phyloP scores from a whole-genome alignment of 2,329 filamentous ascomycete genomes.

The Alternaria sp. region DNA sequence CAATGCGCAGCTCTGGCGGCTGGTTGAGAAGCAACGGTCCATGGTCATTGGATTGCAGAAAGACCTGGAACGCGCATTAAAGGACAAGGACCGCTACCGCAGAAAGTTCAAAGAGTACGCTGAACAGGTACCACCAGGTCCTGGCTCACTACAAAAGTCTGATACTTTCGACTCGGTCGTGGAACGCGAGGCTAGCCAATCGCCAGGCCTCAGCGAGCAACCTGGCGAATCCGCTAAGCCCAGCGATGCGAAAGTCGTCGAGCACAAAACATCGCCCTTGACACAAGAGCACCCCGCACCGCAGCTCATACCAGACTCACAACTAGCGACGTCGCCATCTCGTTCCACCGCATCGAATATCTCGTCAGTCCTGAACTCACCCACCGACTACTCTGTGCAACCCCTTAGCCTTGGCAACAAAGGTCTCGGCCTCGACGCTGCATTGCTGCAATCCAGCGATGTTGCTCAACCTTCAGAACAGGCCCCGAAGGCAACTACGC shows the following conservation, averaged over 20 bases:
- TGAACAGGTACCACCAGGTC: slow-evolving; percentile 55
- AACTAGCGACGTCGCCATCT: slow-evolving; percentile 45
- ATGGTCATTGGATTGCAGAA: slow-evolving; percentile 95
- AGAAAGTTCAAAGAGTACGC: slow-evolving; percentile 84
- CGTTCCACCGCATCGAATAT: slow-evolving; percentile 41
- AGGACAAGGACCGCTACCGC: slow-evolving; percentile 93
- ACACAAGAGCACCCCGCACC: slow-evolving; percentile 30
- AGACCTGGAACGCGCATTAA: slow-evolving; percentile 86
- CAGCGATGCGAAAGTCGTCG: slow-evolving; percentile 27
- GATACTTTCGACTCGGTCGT: slow-evolving; percentile 46
- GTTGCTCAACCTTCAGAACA: slow-evolving; percentile 23
- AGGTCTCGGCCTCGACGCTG: slow-evolving; percentile 38
- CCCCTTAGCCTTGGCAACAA: slow-evolving; percentile 36
- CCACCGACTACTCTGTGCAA: slow-evolving; percentile 47
- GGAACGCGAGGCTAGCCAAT: slow-evolving; percentile 51
- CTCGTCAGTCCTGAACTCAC: slow-evolving; percentile 42
- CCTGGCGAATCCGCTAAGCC: slow-evolving; percentile 39
- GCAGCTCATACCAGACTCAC: slow-evolving; percentile 41
- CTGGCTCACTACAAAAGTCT: slow-evolving; percentile 45
- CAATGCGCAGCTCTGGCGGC: slow-evolving; percentile 90
- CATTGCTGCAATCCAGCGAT: slow-evolving; percentile 28
- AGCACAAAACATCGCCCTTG: slow-evolving; percentile 36
- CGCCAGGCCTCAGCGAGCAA: slow-evolving; percentile 47
- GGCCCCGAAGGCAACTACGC: slow-evolving; percentile 23
- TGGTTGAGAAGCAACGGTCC: slow-evolving; percentile 94